Base-by-base conservation (phyloP, 2,329 filamentous ascomycete genomes). In the Microthyrium microscopicum region DNA sequence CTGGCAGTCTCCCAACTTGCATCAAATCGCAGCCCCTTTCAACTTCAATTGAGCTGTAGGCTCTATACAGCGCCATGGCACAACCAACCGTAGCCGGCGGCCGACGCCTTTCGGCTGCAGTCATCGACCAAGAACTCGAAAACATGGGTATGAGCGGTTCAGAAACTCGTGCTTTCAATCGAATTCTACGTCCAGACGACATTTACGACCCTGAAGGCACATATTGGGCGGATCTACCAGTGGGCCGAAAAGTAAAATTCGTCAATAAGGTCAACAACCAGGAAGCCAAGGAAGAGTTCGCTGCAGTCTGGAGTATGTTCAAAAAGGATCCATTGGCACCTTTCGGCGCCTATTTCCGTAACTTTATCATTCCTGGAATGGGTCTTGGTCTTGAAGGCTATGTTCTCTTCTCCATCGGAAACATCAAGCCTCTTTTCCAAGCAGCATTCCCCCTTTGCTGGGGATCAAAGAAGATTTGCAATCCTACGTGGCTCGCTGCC, bases 401-500 rank as follows among this genome's bases (percentile, higher is more conserved):
- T 51, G 85, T 94, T 26, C 70, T 95, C 15, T 95, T 95, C 66
- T 94, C 85, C 41, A 94, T 95, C 45, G 87, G 87, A 38, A 94
- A 93, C 56, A 63, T 95, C 42, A 73, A 79, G 49, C 80, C 85
- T 4, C 66, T 95, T 8, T 87, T 93, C 50, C 57, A 71, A 40
- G 66, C 70, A 21, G 71, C 73, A 5, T 95, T 87, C 68, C 70
- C 73, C 1, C 45, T 59, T 3, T 95, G 87, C 62, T 95, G 87
- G 87, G 64, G 62, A 17, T 51, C 50, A 0, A 55, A 67, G 39
- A 54, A 63, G 3, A 73, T 70, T 19, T 95, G 87, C 61, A 70
- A 71, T 49, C 55, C 69, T 44, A 79, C 81, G 43, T 94, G 87
- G 87, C 60, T 87, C 22, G 69, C 77, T 40, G 71, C 82, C 26